These are phyloP conservation scores for Cicer arietinum DNA, from an alignment of 306 rosid genomes.

Conservation along the genomic window DNA sequence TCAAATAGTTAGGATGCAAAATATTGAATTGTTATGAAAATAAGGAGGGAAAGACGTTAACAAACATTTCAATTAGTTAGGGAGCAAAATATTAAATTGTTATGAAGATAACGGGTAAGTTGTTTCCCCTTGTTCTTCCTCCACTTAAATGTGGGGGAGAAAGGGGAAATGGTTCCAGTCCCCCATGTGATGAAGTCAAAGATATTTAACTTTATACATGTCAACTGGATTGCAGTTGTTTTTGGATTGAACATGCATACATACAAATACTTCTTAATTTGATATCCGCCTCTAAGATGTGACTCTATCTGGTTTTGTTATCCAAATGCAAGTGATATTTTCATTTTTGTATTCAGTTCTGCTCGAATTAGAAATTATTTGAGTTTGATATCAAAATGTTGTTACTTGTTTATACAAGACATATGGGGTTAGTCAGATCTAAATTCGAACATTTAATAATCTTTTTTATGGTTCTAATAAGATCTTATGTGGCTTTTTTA, in stretches of 20 bases:
- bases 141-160: background rate
- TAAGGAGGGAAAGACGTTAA: constrained; percentile 10
- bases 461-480: constrained; percentile 17
- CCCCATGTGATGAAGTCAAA: constrained; percentile 5
- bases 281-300: constrained; percentile 15
- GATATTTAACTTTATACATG: constrained; percentile 4
- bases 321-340: background rate
- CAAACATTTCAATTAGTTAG: constrained; percentile 3
- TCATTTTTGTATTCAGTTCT: constrained; percentile 5
- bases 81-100: constrained; percentile 23
- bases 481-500: constrained; percentile 12
- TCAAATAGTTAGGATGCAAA: constrained; percentile 7
- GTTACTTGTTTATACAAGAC: background rate
- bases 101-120: constrained; percentile 29
- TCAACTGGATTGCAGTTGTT: constrained; percentile 20
- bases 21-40: constrained; percentile 28
- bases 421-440: background rate
- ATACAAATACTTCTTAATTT: constrained; percentile 27
- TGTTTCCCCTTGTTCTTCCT: constrained; percentile 2
- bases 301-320: constrained; percentile 9
- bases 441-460: constrained; percentile 2
- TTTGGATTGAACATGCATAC: constrained; percentile 4
- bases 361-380: background rate
- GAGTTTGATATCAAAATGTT: constrained; percentile 32
- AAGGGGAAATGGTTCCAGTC: constrained; percentile 16